Evolutionary conservation across 495 filamentous ascomycete species (phyloP).

Genomic region (Daldinia decipiens): DNA sequence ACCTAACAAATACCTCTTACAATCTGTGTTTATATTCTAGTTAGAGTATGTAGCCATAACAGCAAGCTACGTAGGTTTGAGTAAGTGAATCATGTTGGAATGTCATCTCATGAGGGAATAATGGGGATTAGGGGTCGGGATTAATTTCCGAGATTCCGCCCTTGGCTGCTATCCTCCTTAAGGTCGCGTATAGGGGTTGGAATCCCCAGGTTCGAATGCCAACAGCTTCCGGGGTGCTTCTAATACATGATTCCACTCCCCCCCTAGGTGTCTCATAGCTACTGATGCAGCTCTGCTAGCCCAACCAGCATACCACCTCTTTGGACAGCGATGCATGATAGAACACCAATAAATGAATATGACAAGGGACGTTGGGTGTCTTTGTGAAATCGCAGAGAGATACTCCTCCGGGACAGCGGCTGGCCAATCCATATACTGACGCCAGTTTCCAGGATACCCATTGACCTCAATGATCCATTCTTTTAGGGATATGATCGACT

Average conservation of each 20-base stretch:
- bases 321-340: constrained; percentile 41
- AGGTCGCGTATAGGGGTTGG: neutral
- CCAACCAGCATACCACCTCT: constrained; percentile 41
- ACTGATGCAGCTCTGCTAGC: constrained; percentile 25
- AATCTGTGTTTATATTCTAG: too few relatives aligned
- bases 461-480: constrained; percentile 31
- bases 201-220: neutral
- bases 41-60: too few relatives aligned
- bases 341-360: constrained; percentile 44
- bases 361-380: constrained; percentile 34
- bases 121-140: neutral
- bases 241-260: constrained; percentile 31
- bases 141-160: neutral
- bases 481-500: constrained; percentile 23
- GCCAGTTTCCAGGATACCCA: constrained; percentile 38
- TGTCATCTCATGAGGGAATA: too few relatives aligned
- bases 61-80: too few relatives aligned
- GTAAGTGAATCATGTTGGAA: too few relatives aligned
- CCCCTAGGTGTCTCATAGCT: constrained; percentile 35
- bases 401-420: constrained; percentile 35
- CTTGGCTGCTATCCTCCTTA: neutral
- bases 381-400: constrained; percentile 27
- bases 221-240: constrained; percentile 14
- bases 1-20: too few relatives aligned
- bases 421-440: constrained; percentile 40